Conservation (phyloP, 2,329 filamentous ascomycete species). For the Pseudocercospora vitis region DNA sequence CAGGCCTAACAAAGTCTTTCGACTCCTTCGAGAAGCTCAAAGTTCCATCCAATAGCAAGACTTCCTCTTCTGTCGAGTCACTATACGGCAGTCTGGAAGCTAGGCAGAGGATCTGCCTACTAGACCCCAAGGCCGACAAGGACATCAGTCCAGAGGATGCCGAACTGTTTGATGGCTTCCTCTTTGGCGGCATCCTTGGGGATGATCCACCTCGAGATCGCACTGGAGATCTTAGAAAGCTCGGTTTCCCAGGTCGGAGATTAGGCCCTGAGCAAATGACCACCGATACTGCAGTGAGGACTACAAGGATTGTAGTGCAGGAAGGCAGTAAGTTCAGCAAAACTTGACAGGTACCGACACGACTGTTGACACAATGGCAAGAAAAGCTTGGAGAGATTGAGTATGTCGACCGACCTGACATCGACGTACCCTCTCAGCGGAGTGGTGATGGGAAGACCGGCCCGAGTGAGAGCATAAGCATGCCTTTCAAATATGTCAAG, state of each 20-base stretch:
- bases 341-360: too few species aligned
- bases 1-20: constrained; percentile 53
- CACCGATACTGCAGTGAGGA: constrained; percentile 92
- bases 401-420: constrained; percentile 84
- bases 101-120: constrained; percentile 77
- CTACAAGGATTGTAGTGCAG: constrained; percentile 85
- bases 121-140: constrained; percentile 79
- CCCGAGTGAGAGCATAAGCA: constrained; percentile 82
- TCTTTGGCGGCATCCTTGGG: constrained; percentile 91
- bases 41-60: constrained; percentile 22
- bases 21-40: constrained; percentile 42
- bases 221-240: constrained; percentile 91
- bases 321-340: constrained; percentile 75
- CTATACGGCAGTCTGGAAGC: constrained; percentile 63
- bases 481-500: constrained; percentile 96
- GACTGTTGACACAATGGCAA: constrained; percentile 42
- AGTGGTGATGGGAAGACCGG: constrained; percentile 46
- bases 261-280: constrained; percentile 96
- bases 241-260: constrained; percentile 84
- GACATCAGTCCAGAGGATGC: constrained; percentile 84
- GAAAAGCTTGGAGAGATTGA: constrained; percentile 75
- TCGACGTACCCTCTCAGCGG: constrained; percentile 65
- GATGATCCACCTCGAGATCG: constrained; percentile 61
- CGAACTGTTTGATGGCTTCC: constrained; percentile 79
- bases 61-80: constrained; percentile 68